These are phyloP conservation scores for Papilionanthe hybrid DNA, from an alignment of 116 monocot genomes.

Conservation along the genomic window DNA sequence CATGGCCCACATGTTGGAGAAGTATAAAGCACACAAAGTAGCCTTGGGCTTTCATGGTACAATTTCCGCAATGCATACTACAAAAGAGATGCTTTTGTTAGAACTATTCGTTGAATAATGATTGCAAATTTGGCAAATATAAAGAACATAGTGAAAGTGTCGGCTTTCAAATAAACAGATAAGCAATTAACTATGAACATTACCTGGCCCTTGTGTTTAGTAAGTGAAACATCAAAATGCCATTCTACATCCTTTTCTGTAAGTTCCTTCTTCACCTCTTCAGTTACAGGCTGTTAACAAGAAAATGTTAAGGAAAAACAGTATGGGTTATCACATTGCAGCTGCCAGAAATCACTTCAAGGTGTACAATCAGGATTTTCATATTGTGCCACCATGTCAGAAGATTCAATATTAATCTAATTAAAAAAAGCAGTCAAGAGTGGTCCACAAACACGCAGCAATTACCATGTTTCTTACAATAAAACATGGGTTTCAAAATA, in stretches of 20 bases:
- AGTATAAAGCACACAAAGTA: conserved; percentile 87
- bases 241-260: conserved; percentile 69
- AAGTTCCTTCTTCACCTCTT: conserved; percentile 77
- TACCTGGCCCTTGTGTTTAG: conserved; percentile 97
- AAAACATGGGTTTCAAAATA: neutral
- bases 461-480: neutral
- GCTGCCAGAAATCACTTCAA: neutral
- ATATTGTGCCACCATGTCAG: neutral
- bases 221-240: conserved; percentile 83
- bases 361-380: neutral
- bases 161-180: neutral
- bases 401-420: neutral
- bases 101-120: neutral
- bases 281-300: conserved; percentile 54
- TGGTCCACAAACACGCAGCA: neutral
- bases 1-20: conserved; percentile 98
- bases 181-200: neutral
- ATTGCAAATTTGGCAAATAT: neutral
- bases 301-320: neutral
- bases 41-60: conserved; percentile 97
- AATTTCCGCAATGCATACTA: conserved; percentile 95
- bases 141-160: neutral
- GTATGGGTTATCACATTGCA: neutral
- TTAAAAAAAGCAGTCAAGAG: neutral
- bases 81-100: conserved; percentile 16